Conservation (phyloP, 164 flowering plant species). For the Houttuynia cordata region DNA sequence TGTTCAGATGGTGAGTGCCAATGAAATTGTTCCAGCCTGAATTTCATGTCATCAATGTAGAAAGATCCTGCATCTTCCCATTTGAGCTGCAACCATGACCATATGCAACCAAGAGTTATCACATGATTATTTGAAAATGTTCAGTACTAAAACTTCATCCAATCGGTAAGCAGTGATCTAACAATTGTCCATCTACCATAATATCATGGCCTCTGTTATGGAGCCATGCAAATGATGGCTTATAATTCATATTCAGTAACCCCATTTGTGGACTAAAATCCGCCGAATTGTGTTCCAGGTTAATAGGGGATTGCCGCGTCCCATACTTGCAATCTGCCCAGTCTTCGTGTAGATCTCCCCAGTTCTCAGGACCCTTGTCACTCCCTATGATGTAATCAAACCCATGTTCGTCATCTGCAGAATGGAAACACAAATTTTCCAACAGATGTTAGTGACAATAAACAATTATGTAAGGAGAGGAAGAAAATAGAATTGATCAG, state of each 20-base stretch:
- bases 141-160: too few species aligned
- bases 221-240: conserved; percentile 27
- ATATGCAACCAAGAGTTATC: too few species aligned
- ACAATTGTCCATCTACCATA: conserved; percentile 16
- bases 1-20: conserved; percentile 67
- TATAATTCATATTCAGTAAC: conserved; percentile 24
- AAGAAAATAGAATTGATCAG: background rate
- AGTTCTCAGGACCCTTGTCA: conserved; percentile 29
- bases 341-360: conserved; percentile 40
- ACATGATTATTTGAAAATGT: background rate
- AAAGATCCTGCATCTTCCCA: conserved; percentile 31
- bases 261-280: conserved; percentile 22
- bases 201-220: conserved; percentile 50
- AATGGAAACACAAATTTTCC: background rate
- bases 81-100: conserved; percentile 20
- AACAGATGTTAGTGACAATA: background rate
- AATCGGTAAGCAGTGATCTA: too few species aligned
- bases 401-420: conserved; percentile 44
- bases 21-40: conserved; percentile 27
- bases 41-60: conserved; percentile 23
- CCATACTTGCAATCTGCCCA: conserved; percentile 45
- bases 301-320: conserved; percentile 61
- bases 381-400: conserved; percentile 21
- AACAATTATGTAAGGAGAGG: background rate
- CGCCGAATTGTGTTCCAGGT: conserved; percentile 34